Evolutionary conservation across 768 basidiomycete species (phyloP).

Genomic region (Myochromella boudieri): DNA sequence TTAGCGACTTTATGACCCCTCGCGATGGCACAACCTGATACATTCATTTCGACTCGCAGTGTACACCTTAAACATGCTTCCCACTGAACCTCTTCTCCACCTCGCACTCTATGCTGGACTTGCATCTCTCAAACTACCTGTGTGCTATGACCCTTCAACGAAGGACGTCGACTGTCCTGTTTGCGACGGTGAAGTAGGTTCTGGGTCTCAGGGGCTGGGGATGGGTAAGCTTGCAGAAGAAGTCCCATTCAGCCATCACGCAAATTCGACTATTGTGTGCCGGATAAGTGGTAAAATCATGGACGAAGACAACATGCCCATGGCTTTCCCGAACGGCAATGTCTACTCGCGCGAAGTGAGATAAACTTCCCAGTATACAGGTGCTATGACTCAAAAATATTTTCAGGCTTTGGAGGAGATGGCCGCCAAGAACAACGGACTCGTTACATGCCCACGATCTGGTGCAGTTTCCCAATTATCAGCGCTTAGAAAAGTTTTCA

Average conservation of each 20-base stretch:
- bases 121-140: constrained; percentile 84
- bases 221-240: constrained; percentile 77
- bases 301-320: constrained; percentile 90
- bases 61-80: constrained; percentile 84
- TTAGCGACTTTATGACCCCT: constrained; percentile 80
- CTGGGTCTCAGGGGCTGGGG: constrained; percentile 40
- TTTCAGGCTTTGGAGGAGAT: constrained; percentile 84
- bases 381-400: constrained; percentile 7
- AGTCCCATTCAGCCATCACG: constrained; percentile 91
- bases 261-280: constrained; percentile 95
- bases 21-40: constrained; percentile 75
- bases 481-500: constrained; percentile 84
- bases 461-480: constrained; percentile 60
- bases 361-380: constrained; percentile 7
- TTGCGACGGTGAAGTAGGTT: constrained; percentile 61
- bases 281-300: constrained; percentile 89
- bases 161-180: constrained; percentile 90
- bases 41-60: constrained; percentile 83
- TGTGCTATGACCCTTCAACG: constrained; percentile 64
- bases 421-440: constrained; percentile 75
- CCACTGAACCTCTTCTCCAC: constrained; percentile 83
- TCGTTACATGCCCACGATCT: constrained; percentile 84
- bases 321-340: constrained; percentile 88
- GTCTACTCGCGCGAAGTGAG: constrained; percentile 93
- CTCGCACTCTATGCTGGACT: constrained; percentile 91